Conservation (phyloP, 2,329 filamentous ascomycete species). For the Thelonectria discophora region DNA sequence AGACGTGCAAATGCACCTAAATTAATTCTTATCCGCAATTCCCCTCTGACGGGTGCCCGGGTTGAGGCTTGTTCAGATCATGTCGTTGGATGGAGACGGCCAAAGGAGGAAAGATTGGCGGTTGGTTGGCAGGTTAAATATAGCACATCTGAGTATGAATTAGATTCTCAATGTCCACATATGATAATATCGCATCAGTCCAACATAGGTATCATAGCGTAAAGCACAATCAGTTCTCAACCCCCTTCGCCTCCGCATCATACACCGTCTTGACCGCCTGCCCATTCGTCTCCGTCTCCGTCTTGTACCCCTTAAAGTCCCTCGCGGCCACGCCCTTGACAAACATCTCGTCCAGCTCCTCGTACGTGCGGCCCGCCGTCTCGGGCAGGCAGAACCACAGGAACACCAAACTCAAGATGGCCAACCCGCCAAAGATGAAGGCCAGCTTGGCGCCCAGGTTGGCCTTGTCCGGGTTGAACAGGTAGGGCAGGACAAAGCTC, state of each 20-base stretch:
- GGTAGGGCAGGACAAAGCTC: constrained; percentile 35
- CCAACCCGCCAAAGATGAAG: constrained; percentile 47
- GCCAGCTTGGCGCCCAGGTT: constrained; percentile 35
- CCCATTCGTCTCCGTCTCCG: constrained; percentile 27
- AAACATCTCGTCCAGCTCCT: constrained; percentile 43
- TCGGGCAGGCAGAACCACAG: constrained; percentile 51
- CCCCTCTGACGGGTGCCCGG: no score
- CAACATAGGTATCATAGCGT: no score
- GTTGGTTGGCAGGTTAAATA: not conserved
- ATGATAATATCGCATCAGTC: no score
- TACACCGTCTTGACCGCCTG: constrained; percentile 31
- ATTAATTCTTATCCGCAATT: no score
- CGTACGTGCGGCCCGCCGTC: constrained; percentile 38
- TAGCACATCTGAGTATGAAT: no score
- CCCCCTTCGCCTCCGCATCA: constrained; percentile 27
- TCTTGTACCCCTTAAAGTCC: constrained; percentile 38
- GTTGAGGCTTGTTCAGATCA: no score
- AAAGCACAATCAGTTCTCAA: constrained; percentile 1
- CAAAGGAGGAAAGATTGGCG: no score
- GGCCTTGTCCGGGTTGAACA: constrained; percentile 35
- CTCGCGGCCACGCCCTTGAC: constrained; percentile 38
- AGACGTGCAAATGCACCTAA: no score
- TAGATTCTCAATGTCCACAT: no score
- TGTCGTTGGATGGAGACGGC: not conserved
- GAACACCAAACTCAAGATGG: constrained; percentile 44